Percentiles rank a stretch among this genome's conserved stretches.
Conservation (phyloP, 495 filamentous ascomycete genomes). For the Cercophora sp. region DNA sequence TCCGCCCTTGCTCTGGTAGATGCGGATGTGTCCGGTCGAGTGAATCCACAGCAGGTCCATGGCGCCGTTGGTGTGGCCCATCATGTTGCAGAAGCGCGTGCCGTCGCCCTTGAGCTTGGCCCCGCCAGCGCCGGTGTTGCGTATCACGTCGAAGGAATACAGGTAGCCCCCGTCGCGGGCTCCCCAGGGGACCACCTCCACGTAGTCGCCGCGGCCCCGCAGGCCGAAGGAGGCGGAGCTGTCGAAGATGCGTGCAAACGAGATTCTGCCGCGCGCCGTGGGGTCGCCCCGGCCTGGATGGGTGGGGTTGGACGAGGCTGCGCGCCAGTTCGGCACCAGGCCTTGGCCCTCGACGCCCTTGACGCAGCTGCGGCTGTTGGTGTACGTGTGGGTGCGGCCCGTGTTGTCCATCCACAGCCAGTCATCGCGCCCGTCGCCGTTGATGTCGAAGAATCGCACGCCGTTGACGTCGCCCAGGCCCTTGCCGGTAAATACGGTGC, state of each 20-base stretch:
- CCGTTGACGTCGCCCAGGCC: slow-evolving; percentile 9
- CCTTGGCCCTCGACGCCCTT: slow-evolving; percentile 2
- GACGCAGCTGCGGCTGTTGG: slow-evolving; percentile 23
- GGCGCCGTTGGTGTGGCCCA: background rate
- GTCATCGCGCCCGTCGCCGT: slow-evolving; percentile 31
- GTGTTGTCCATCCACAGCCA: slow-evolving; percentile 28
- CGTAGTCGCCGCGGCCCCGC: slow-evolving; percentile 3
- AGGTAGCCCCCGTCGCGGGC: background rate
- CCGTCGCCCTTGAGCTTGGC: slow-evolving; percentile 18
- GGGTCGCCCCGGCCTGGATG: background rate
- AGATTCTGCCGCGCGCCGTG: background rate
- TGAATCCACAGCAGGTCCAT: background rate
- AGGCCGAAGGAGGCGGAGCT: background rate
- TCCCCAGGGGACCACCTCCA: too few relatives aligned
- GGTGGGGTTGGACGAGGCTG: background rate
- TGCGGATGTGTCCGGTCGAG: background rate
- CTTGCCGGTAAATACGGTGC: slow-evolving; percentile 16
- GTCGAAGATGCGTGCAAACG: background rate
- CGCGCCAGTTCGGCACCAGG: background rate
- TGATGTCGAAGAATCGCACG: slow-evolving; percentile 29
- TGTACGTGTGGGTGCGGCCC: slow-evolving; percentile 21
- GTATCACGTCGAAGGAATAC: slow-evolving; percentile 8
- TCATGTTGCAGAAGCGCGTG: slow-evolving; percentile 18
- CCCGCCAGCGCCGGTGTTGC: slow-evolving; percentile 16
- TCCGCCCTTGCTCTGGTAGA: background rate